A percentile compares a stretch with the other conserved stretches of the same genome.
These are phyloP conservation scores for Aspergillus texensis DNA, from an alignment of 2,329 filamentous ascomycete genomes.

Conservation along the genomic window DNA sequence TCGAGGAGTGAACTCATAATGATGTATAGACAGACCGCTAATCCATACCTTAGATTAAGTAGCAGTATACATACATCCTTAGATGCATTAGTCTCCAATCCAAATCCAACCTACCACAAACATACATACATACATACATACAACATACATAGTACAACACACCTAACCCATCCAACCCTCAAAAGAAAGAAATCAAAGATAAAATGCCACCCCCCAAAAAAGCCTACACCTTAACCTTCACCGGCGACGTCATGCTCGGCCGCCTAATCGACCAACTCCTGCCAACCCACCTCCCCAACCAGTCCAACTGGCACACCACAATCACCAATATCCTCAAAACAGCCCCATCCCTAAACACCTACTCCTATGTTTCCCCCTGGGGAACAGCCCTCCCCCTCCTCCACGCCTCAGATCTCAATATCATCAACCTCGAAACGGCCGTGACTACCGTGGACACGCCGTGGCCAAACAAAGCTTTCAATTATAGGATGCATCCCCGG, in stretches of 20 bases:
- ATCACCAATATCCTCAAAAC: background rate
- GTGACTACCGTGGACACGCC: conserved; percentile 33
- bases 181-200: background rate
- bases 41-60: no score
- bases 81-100: no score
- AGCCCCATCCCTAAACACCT: background rate
- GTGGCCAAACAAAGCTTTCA: conserved; percentile 46
- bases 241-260: conserved; percentile 48
- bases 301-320: conserved; percentile 24
- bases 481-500: conserved; percentile 22
- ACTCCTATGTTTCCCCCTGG: conserved; percentile 33
- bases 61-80: background rate
- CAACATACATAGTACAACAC: no score
- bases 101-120: no score
- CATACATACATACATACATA: no score
- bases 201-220: conserved; percentile 7
- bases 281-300: conserved; percentile 34
- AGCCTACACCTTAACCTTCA: conserved; percentile 33
- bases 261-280: conserved; percentile 46
- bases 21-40: background rate
- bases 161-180: background rate
- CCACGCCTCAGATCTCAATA: conserved; percentile 33
- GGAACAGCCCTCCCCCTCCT: conserved; percentile 38
- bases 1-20: background rate
- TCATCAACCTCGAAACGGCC: conserved; percentile 47